Percentiles rank a stretch among this genome's conserved stretches.
Evolutionary conservation across 495 filamentous ascomycete genomes (phyloP).

Genomic region (Daldinia bambusicola): DNA sequence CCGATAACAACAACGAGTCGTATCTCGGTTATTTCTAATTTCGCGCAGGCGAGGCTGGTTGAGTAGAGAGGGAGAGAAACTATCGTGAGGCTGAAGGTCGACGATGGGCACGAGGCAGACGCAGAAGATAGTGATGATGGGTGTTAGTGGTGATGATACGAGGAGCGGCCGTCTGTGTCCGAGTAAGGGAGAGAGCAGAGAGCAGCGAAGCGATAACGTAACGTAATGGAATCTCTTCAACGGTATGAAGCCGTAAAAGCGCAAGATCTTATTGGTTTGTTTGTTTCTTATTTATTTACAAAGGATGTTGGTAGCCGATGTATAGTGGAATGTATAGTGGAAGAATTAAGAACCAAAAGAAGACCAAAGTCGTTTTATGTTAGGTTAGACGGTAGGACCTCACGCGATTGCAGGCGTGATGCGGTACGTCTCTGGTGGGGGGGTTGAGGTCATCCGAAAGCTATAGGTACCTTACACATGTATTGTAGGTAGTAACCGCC

Average conservation of each 20-base stretch:
- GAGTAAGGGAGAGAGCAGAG: neutral
- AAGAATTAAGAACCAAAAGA: neutral
- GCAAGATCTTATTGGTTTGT: neutral
- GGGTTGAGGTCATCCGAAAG: slow-evolving; percentile 22
- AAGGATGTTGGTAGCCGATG: neutral
- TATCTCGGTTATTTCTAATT: neutral
- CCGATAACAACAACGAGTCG: neutral
- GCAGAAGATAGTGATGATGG: neutral
- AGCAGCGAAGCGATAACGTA: neutral
- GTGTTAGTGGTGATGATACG: neutral
- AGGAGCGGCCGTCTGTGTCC: neutral
- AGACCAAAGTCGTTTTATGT: neutral
- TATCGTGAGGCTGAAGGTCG: neutral
- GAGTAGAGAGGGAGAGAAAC: neutral
- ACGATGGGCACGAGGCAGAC: neutral
- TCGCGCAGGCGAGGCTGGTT: neutral
- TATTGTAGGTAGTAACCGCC: too few relatives aligned
- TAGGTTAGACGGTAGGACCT: neutral
- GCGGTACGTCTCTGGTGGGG: slow-evolving; percentile 8
- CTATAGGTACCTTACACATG: too few relatives aligned
- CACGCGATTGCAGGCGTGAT: slow-evolving; percentile 17
- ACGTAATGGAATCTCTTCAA: too few relatives aligned
- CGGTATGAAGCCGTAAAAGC: neutral
- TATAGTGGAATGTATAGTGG: neutral
- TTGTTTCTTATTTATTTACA: neutral